phyloP scores from a whole-genome alignment of 768 basidiomycete species.

The Pisolithus microcarpus region DNA sequence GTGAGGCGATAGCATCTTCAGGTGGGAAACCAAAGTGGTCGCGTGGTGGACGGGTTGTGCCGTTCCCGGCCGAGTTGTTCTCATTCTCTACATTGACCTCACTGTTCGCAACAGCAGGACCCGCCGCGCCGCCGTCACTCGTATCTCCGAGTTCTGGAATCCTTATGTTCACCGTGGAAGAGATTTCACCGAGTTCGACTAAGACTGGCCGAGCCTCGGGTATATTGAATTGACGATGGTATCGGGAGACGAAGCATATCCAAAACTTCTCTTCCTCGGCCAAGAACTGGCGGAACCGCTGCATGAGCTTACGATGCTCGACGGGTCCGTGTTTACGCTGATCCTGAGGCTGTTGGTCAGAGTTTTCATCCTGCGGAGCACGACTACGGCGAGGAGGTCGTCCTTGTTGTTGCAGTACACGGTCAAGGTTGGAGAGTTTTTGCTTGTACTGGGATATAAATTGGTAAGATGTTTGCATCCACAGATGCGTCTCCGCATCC shows the following conservation, averaged over 20 bases:
- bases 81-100: conserved; percentile 15
- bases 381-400: conserved; percentile 22
- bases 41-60: conserved; percentile 34
- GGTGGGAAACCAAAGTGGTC: conserved; percentile 61
- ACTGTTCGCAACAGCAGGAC: not conserved
- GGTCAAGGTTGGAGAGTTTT: conserved; percentile 61
- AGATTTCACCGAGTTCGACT: conserved; percentile 46
- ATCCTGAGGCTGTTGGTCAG: conserved; percentile 7
- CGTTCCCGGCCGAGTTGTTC: conserved; percentile 3
- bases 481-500: conserved; percentile 76
- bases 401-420: conserved; percentile 31
- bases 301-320: conserved; percentile 79
- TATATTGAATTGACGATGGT: conserved; percentile 67
- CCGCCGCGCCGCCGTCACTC: not conserved
- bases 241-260: conserved; percentile 67
- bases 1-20: conserved; percentile 37
- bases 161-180: conserved; percentile 32
- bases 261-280: conserved; percentile 90
- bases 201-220: conserved; percentile 56
- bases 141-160: conserved; percentile 18
- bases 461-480: conserved; percentile 89
- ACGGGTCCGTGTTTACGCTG: conserved; percentile 44
- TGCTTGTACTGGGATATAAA: conserved; percentile 82
- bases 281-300: conserved; percentile 86
- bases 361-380: conserved; percentile 12